Base-by-base conservation (phyloP, 306 rosid species). In the Trifolium fragiferum region DNA sequence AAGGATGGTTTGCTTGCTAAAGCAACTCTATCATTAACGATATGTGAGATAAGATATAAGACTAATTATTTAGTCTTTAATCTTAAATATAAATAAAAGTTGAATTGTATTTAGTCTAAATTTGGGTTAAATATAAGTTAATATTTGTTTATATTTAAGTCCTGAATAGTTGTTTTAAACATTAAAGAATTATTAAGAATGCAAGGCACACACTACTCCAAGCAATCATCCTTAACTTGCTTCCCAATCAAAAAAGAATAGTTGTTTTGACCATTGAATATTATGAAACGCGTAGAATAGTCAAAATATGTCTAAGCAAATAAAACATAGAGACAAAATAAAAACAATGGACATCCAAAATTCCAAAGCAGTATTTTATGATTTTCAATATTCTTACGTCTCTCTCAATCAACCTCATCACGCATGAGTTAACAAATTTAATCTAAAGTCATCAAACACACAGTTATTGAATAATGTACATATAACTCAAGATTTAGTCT, bases 351-450 rank as follows among this genome's bases (percentile, higher is more conserved):
- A 16, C 68, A 18, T 44, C 65, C 7, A 47, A 20, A 50, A 70
- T 47, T 47, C 61, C 49, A 62, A 62, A 77, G 16, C 30, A 19
- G 30, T 68, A 25, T 41, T 64, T 44, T 19, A 60, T 50, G 65
- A 6, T 61, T 68, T 61, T 37, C 58, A 25, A 21, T 3, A 19
- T 35, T 27, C 62, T 64, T 11, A 7, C 12, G 66, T 83, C 76
- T 27, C 76, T 44, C 46, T 79, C 84, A 66, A 47, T 62, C 60
- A 58, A 23, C 19, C 69, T 61, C 79, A 40, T 53, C 30, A 23
- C 63, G 54, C 68, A 50, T 60, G 57, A 46, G 65, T 16, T 32
- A 18, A 50, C 13, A 54, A 13, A 5, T 8, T 30, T 27, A 47
- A 69, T 9, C 8, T 54, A 54, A 53, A 54, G 60, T 54, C 60